A percentile compares a stretch with the other conserved stretches of the same genome.
Evolutionary conservation across 2,329 filamentous ascomycete genomes (phyloP).

Genomic region (Fusarium liriodendri): DNA sequence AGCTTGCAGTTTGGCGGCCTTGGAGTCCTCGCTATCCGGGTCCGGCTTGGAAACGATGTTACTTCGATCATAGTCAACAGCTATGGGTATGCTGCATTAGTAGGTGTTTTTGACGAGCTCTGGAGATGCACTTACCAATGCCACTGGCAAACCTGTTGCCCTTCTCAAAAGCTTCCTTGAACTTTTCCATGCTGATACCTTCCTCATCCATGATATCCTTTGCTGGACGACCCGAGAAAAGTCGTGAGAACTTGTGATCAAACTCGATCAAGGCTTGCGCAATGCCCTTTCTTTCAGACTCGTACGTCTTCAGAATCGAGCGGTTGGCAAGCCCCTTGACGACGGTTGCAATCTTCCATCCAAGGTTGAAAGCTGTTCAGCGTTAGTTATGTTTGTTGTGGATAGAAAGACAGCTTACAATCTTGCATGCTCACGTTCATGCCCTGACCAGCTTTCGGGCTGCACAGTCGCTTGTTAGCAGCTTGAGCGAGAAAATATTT

Average conservation of each 20-base stretch:
- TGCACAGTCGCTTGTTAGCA: neutral
- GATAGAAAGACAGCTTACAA: constrained; percentile 15
- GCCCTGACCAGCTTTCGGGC: constrained; percentile 74
- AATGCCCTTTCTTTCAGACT: constrained; percentile 61
- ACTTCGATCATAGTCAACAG: constrained; percentile 24
- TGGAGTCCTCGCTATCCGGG: neutral
- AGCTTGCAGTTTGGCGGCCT: neutral
- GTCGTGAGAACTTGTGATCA: constrained; percentile 48
- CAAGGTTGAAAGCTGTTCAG: constrained; percentile 56
- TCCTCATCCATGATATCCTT: constrained; percentile 70
- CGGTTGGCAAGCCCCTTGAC: constrained; percentile 42
- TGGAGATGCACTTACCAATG: neutral
- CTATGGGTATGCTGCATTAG: constrained; percentile 1
- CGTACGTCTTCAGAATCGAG: constrained; percentile 58
- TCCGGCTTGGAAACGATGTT: constrained; percentile 17
- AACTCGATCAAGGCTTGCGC: constrained; percentile 59
- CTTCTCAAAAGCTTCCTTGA: constrained; percentile 70
- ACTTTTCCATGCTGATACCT: constrained; percentile 70
- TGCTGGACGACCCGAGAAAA: constrained; percentile 54
- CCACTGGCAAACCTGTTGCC: constrained; percentile 53
- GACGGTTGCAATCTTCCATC: constrained; percentile 65
- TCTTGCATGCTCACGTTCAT: constrained; percentile 81
- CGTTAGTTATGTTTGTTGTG: neutral
- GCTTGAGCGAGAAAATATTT: neutral
- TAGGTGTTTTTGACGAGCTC: neutral